Base-by-base conservation (phyloP, 2,329 filamentous ascomycete species). In the Gnomoniopsis smithogilvyi region DNA sequence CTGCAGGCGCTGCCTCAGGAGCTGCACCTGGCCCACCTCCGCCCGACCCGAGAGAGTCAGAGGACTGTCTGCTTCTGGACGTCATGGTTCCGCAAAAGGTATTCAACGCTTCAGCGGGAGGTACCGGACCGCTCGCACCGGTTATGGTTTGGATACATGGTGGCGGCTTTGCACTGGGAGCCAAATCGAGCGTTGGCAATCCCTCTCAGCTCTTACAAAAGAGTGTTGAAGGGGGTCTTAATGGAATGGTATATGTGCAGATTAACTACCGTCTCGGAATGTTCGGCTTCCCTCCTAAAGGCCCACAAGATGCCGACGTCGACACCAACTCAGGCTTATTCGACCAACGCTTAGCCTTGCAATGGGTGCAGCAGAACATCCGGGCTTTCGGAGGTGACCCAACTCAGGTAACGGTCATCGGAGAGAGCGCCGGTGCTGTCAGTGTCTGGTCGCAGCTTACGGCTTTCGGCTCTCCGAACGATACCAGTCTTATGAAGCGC, bases 11-110 rank as follows among this genome's bases (percentile, higher is more conserved):
- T 19, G 10, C 19, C 12, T 22, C 50, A 17, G 4, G 21, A 33
- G 38, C 36, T 11, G 22, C 17, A 19, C 24, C 50, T 15, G 15
- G 2, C 8, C 21, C 22, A 6, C 4, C 8, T 6, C 21, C 34
- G 36, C 50, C 21, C 11, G 50, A 52, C 24, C 50, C 33, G 2
- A 43, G 17, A 17, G 26, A 52, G 50, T 36, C 36, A 17, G 77
- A 80, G 62, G 78, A 81, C 63, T 81, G 79, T 59, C 71, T 81
- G 1, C 80, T 79, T 62, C 72, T 81, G 10, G 78, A 81, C 63
- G 63, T 81, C 11, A 75, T 75, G 46, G 77, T 79, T 1, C 50
- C 50, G 8, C 26, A 24, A 21, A 2, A 8, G 6, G 8, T 38
- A 12, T 52, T 41, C 38, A 38, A 38, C 8, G n/a, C 15, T 12